These are phyloP conservation scores for Plasmodium gonderi DNA, from an alignment of 169 alveolate genomes.

Conservation along the genomic window DNA sequence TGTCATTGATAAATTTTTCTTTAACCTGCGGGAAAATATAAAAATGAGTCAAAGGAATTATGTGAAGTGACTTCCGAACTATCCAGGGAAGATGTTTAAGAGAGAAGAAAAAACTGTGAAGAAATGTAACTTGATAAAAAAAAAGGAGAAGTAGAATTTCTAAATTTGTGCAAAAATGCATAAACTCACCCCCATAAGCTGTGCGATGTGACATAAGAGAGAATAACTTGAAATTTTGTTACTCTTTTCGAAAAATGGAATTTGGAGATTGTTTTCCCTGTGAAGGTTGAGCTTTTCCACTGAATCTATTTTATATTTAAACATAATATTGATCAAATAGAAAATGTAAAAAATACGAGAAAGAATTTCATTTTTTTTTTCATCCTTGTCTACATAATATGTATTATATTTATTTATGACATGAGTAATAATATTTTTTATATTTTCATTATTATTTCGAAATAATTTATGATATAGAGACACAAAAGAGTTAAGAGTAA, in stretches of 20 bases:
- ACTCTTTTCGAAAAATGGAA: conserved; percentile 16
- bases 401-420: conserved; percentile 36
- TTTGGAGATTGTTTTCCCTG: neutral
- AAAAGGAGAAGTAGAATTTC: neutral
- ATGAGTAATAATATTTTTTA: conserved; percentile 11
- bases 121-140: too few relatives aligned
- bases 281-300: conserved; percentile 5
- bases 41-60: neutral
- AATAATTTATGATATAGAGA: conserved; percentile 50
- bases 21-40: conserved; percentile 3
- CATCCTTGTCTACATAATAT: neutral
- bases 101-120: too few relatives aligned
- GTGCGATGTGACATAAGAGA: conserved; percentile 2
- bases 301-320: neutral
- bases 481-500: conserved; percentile 9
- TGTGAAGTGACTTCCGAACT: too few relatives aligned
- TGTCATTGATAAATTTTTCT: conserved; percentile 25
- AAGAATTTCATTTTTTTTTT: conserved; percentile 7
- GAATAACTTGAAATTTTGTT: neutral
- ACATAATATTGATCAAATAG: conserved; percentile 28
- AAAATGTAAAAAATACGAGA: conserved; percentile 30
- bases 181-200: conserved; percentile 21
- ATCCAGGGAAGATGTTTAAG: neutral
- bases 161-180: neutral
- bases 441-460: conserved; percentile 45